A percentile compares a stretch with the other conserved stretches of the same genome.
phyloP scores from a whole-genome alignment of 495 filamentous ascomycete species.

The Amphirosellinia nigrospora region DNA sequence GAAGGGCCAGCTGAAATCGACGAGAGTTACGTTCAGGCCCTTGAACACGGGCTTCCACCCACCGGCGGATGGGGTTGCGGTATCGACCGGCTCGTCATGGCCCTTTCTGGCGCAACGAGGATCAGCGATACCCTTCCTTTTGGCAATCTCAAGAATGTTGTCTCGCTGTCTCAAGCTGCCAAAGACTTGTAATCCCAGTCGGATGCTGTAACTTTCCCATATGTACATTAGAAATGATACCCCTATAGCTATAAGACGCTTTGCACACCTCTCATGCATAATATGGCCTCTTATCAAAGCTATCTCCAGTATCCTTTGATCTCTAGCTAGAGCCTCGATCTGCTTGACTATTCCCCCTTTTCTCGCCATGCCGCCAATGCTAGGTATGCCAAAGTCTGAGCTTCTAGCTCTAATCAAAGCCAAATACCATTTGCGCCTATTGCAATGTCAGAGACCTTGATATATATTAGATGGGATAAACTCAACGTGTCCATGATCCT shows the following conservation, averaged over 20 bases:
- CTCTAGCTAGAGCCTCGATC: not conserved
- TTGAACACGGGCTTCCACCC: constrained; percentile 88
- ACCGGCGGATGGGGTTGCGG: constrained; percentile 98
- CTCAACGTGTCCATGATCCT: not conserved
- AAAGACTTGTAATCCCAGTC: constrained; percentile 18
- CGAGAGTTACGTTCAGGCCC: constrained; percentile 79
- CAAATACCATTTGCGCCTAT: not conserved
- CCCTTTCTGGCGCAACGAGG: constrained; percentile 74
- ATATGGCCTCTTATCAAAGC: not conserved
- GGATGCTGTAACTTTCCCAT: not conserved
- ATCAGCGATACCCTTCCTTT: constrained; percentile 88
- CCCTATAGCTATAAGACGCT: constrained; percentile 1
- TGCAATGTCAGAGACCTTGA: not conserved
- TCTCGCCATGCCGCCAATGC: not conserved
- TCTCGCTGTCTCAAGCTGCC: constrained; percentile 39
- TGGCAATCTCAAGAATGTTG: constrained; percentile 79
- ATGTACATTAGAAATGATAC: constrained; percentile 27
- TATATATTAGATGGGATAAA: not conserved
- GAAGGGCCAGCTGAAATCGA: constrained; percentile 60
- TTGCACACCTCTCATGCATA: not conserved
- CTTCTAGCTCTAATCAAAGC: not conserved
- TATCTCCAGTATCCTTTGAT: not conserved
- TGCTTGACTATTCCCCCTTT: not conserved
- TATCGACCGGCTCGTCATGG: constrained; percentile 87
- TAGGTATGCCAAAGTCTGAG: not conserved